A percentile compares a stretch with the other conserved stretches of the same genome.
Evolutionary conservation across 1,284 basidiomycete genomes (phyloP).

Genomic region (Psilocybe mexicana): DNA sequence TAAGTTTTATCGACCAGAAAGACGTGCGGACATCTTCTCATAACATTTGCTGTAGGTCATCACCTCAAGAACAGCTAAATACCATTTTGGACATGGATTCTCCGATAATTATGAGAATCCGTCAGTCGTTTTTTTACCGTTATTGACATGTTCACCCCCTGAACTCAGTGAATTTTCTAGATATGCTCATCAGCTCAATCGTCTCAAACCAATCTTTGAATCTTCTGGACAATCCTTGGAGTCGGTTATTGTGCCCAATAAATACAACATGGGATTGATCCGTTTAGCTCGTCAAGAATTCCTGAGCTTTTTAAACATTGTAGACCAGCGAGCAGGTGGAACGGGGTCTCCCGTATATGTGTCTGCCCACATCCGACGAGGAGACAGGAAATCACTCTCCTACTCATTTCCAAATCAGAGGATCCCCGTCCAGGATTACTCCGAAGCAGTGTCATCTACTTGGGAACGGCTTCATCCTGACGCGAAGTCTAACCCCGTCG

Average conservation of each 20-base stretch:
- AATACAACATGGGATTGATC: conserved; percentile 47
- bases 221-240: conserved; percentile 47
- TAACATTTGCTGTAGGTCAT: conserved; percentile 43
- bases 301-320: conserved; percentile 29
- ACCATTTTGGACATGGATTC: conserved; percentile 59
- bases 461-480: conserved; percentile 42
- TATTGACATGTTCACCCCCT: background rate
- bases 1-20: conserved; percentile 24
- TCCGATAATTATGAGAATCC: conserved; percentile 59
- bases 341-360: conserved; percentile 39
- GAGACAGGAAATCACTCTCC: conserved; percentile 51
- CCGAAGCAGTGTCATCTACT: conserved; percentile 41
- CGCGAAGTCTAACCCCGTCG: conserved; percentile 25
- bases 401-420: conserved; percentile 42
- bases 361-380: conserved; percentile 59
- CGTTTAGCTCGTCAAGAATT: conserved; percentile 50
- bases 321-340: conserved; percentile 15
- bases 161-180: conserved; percentile 30
- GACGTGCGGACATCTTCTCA: background rate
- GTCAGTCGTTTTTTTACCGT: conserved; percentile 39
- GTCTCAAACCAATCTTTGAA: conserved; percentile 55
- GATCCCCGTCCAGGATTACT: conserved; percentile 51
- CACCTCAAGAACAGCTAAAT: conserved; percentile 62
- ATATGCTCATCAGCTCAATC: conserved; percentile 53
- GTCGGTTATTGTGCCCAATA: conserved; percentile 55